Conservation (phyloP, 1,284 basidiomycete genomes). For the Anthracocystis setariae region DNA sequence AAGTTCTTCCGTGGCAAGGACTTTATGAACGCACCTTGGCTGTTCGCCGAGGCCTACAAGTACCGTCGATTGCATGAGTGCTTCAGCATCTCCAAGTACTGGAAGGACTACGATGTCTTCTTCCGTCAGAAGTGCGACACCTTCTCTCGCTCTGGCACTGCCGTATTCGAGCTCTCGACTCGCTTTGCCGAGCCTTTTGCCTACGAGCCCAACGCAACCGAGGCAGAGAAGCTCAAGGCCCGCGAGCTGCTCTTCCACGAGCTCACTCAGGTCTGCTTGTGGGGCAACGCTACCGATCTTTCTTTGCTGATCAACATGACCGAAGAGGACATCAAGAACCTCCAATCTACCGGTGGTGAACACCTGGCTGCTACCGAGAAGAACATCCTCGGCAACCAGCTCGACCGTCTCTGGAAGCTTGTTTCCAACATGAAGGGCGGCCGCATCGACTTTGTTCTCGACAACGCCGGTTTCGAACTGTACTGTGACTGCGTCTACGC, state of each 20-base stretch:
- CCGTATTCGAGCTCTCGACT: constrained; percentile 93
- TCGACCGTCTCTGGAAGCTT: constrained; percentile 82
- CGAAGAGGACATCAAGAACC: constrained; percentile 95
- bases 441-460: constrained; percentile 71
- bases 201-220: constrained; percentile 73
- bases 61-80: constrained; percentile 93
- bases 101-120: constrained; percentile 76
- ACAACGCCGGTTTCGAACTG: constrained; percentile 91
- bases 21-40: constrained; percentile 81
- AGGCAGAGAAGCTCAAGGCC: constrained; percentile 76
- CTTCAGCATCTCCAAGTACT: constrained; percentile 91
- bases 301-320: constrained; percentile 98
- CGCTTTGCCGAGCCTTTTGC: constrained; percentile 89
- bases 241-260: constrained; percentile 92
- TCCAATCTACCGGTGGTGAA: constrained; percentile 96
- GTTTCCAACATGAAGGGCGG: constrained; percentile 74
- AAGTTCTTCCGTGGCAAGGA: constrained; percentile 90
- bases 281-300: constrained; percentile 77
- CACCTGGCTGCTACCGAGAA: constrained; percentile 94
- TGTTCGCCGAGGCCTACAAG: constrained; percentile 90
- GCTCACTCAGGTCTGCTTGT: constrained; percentile 76
- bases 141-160: constrained; percentile 88
- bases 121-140: constrained; percentile 81
- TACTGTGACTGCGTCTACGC: constrained; percentile 94
- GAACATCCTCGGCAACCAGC: constrained; percentile 89